Percentiles rank a stretch among this genome's conserved stretches.
These are phyloP conservation scores for Fusarium lyarnte DNA, from an alignment of 2,329 filamentous ascomycete genomes.

Conservation along the genomic window DNA sequence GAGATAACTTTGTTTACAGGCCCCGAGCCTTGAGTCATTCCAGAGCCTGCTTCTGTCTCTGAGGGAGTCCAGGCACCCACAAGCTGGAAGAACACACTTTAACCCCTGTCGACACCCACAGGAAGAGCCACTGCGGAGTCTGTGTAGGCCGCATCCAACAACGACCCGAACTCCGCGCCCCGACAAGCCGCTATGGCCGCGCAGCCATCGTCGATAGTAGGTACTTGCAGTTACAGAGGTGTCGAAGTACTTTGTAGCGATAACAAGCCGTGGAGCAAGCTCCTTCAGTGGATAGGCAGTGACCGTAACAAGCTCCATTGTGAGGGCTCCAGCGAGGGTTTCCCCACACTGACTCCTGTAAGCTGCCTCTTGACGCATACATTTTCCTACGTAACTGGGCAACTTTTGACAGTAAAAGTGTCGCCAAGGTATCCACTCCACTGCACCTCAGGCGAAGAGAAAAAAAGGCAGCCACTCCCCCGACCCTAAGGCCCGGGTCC, in stretches of 20 bases:
- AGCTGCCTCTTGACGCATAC: constrained; percentile 36
- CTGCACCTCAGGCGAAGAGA: constrained; percentile 43
- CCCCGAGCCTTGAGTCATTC: constrained; percentile 41
- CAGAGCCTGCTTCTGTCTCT: constrained; percentile 33
- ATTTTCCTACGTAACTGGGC: constrained; percentile 6
- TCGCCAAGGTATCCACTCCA: constrained; percentile 29
- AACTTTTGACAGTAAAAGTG: background rate
- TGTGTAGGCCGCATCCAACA: constrained; percentile 20
- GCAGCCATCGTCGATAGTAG: constrained; percentile 27
- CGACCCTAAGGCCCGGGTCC: constrained; percentile 34
- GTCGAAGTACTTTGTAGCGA: constrained; percentile 15
- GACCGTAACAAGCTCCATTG: constrained; percentile 7
- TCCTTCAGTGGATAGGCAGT: constrained; percentile 4
- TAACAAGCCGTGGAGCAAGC: constrained; percentile 17
- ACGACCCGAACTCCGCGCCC: constrained; percentile 34
- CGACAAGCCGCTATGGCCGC: constrained; percentile 31
- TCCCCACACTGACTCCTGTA: constrained; percentile 29
- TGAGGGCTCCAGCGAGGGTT: constrained; percentile 20
- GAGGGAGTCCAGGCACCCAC: constrained; percentile 27
- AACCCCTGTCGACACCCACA: constrained; percentile 38
- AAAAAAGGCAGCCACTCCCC: constrained; percentile 45
- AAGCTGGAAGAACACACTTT: constrained; percentile 16
- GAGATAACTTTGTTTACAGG: constrained; percentile 10
- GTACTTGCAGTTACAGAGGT: background rate
- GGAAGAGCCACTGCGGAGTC: constrained; percentile 26